These are phyloP conservation scores for Tulasnella sp. DNA, from an alignment of 768 basidiomycete genomes.

Conservation along the genomic window DNA sequence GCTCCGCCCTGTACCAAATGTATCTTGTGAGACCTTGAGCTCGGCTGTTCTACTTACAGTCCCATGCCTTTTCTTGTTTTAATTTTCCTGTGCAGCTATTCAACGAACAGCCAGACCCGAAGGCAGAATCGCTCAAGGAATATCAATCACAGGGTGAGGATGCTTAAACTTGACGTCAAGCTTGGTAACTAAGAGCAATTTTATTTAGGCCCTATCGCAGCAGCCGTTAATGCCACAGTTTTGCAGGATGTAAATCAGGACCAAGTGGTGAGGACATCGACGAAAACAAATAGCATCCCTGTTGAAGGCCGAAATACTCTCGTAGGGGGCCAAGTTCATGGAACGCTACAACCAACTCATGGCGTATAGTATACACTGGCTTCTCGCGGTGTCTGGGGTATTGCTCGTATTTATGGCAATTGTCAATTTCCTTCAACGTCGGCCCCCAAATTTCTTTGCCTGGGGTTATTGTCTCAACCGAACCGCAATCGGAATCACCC, in stretches of 20 bases:
- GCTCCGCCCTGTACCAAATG: background rate
- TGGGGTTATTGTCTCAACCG: background rate
- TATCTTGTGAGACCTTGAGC: background rate
- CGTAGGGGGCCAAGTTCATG: background rate
- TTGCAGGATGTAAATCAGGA: too few relatives aligned
- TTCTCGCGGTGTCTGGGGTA: background rate
- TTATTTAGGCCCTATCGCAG: too few relatives aligned
- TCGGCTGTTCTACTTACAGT: background rate
- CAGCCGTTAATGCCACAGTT: too few relatives aligned
- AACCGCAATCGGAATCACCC: background rate
- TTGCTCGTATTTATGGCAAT: background rate
- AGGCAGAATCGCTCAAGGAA: background rate
- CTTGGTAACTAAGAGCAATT: background rate
- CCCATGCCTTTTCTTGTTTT: background rate
- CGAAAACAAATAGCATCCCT: background rate
- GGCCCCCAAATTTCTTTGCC: background rate
- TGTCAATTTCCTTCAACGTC: background rate
- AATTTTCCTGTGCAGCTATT: background rate
- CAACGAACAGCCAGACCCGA: background rate
- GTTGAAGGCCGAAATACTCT: background rate
- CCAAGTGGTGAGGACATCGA: too few relatives aligned
- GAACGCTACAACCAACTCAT: background rate
- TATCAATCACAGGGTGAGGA: background rate
- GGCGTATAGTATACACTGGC: background rate
- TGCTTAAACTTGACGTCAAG: background rate